These are phyloP conservation scores for Candida dajiaensis DNA, from an alignment of 805 yeast genomes.

Conservation along the genomic window DNA sequence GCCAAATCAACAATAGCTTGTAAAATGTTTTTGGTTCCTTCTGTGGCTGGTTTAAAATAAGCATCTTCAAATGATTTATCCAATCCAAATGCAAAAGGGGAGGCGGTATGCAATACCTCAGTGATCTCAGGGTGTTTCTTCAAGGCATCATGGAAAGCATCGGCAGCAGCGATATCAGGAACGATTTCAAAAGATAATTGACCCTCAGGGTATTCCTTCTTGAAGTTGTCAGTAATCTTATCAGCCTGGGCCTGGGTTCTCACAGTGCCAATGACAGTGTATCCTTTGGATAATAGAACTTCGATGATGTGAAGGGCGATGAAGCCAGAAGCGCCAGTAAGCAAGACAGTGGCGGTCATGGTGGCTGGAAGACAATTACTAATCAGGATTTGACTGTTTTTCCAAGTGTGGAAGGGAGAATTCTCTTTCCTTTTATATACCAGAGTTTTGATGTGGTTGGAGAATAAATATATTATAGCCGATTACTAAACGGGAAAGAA, in stretches of 20 bases:
- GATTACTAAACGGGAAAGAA: background rate
- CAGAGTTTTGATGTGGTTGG: background rate
- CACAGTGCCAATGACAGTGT: constrained; percentile 40
- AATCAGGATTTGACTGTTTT: too few species aligned
- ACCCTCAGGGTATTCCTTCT: constrained; percentile 25
- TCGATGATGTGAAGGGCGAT: constrained; percentile 40
- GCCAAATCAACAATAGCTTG: constrained; percentile 39
- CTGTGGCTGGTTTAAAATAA: constrained; percentile 48
- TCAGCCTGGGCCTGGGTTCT: constrained; percentile 35
- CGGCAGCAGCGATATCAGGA: constrained; percentile 38
- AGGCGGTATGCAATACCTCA: constrained; percentile 55
- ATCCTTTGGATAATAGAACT: constrained; percentile 31
- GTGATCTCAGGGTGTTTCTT: constrained; percentile 43
- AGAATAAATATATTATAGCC: background rate
- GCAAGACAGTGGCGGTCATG: constrained; percentile 27
- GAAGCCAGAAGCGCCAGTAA: constrained; percentile 47
- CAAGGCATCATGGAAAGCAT: constrained; percentile 41
- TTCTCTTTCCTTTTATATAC: background rate
- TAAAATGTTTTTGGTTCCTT: constrained; percentile 49
- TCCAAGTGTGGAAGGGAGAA: background rate
- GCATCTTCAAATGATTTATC: constrained; percentile 41
- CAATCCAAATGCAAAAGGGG: constrained; percentile 45
- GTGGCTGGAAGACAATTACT: background rate
- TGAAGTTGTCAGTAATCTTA: constrained; percentile 24
- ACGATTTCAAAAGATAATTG: constrained; percentile 40